Evolutionary conservation across 805 yeast species (phyloP), one percentile per base, ranked within the genome.

Genomic region (Alloascoidea africana): DNA sequence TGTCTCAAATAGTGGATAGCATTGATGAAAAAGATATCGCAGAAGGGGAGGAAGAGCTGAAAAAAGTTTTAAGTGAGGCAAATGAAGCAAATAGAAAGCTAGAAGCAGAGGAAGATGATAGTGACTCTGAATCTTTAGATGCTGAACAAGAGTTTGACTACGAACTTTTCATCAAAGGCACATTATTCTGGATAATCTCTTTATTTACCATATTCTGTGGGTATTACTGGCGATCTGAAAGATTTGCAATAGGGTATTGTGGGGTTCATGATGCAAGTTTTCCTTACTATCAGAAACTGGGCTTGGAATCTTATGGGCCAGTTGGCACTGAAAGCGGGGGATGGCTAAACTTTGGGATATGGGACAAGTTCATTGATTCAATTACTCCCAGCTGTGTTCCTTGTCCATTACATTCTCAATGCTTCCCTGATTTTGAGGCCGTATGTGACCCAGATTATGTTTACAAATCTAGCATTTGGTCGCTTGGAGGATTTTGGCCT

Each of bases 371-470:
- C 40, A 53, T 81, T 40, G 70, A 68, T 36, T 40, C 50, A 0
- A 52, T 66, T 36, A 66, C 66, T 36, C 93, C 94, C 2, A 34
- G 45, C 0, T 89, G 98, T 58, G 58, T 69, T 3, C 70, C 70
- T 17, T 89, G 97, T 52, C 96, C 97, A 2, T 68, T 65, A 3
- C 76, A 87, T 56, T 89, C 89, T 0, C 61, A 70, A 30, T 89
- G 97, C 56, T 73, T 66, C 44, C 71, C 73, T 16, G 52, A 65
- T 34, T 60, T 80, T 46, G 60, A 66, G 37, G 49, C 82, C 5
- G 73, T 68, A 40, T 89, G 98, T 56, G 76, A 71, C 46, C 76
- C 74, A 34, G 94, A 78, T 40, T 81, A 63, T 50, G 53, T 70
- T 34, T 64, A 60, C 27, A 49, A 50, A 32, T 61, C 66, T 38